A percentile compares a stretch with the other conserved stretches of the same genome.
Evolutionary conservation across 208 protist species (phyloP).

Genomic region (Leishmania arabica): DNA sequence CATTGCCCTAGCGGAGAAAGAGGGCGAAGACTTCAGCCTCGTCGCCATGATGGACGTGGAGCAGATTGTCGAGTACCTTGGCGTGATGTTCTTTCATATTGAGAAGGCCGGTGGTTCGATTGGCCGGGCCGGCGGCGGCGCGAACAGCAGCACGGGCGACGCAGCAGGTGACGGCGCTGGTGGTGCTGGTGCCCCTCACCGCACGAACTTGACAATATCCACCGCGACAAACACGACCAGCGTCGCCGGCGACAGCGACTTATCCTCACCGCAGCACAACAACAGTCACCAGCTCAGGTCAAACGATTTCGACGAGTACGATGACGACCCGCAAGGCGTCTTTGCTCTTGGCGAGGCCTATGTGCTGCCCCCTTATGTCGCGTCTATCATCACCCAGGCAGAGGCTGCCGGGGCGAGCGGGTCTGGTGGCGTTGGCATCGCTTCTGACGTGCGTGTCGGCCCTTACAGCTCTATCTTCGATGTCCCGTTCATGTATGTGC

Average conservation of each 20-base stretch:
- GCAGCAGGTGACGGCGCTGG: not conserved
- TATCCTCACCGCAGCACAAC: constrained; percentile 11
- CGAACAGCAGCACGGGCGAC: constrained; percentile 7
- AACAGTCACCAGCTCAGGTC: constrained; percentile 18
- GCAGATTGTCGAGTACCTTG: constrained; percentile 86
- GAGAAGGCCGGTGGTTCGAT: constrained; percentile 45
- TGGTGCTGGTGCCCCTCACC: constrained; percentile 8
- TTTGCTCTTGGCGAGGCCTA: constrained; percentile 39
- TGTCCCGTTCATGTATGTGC: constrained; percentile 75
- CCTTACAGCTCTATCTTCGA: constrained; percentile 80
- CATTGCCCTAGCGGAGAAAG: constrained; percentile 74
- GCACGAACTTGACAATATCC: constrained; percentile 17
- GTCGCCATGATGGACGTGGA: constrained; percentile 80
- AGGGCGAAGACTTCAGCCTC: constrained; percentile 57
- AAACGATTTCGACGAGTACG: constrained; percentile 28
- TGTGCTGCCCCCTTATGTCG: constrained; percentile 63
- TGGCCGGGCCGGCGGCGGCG: constrained; percentile 11
- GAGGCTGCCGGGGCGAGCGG: constrained; percentile 37
- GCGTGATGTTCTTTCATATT: constrained; percentile 78
- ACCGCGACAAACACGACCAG: constrained; percentile 13
- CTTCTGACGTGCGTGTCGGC: constrained; percentile 43
- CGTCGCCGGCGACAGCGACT: constrained; percentile 7
- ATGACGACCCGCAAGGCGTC: constrained; percentile 32
- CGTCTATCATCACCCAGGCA: constrained; percentile 51
- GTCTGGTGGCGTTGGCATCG: constrained; percentile 35